These are phyloP conservation scores for Chenopodium formosanum DNA, from an alignment of 148 eudicot species.

Conservation along the genomic window DNA sequence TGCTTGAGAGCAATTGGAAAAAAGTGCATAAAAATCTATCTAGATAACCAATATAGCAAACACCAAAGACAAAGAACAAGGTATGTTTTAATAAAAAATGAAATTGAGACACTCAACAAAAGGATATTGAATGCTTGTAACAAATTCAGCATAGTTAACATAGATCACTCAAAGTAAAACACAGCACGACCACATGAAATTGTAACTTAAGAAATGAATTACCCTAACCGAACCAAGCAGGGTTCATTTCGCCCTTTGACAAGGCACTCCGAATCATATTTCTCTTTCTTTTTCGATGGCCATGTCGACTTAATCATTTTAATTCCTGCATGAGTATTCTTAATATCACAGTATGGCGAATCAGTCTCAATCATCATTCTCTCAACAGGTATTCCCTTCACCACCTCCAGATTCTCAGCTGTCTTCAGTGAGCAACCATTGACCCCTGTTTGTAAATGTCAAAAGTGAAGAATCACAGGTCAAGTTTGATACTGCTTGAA, in stretches of 20 bases:
- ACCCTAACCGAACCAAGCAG: slow-evolving; percentile 80
- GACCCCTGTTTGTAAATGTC: slow-evolving; percentile 47
- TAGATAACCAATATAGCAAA: neutral
- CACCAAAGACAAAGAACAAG: neutral
- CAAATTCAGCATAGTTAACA: neutral
- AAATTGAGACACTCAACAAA: neutral
- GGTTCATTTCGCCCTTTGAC: slow-evolving; percentile 98
- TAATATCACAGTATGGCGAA: slow-evolving; percentile 97
- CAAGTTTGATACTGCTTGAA: slow-evolving; percentile 1
- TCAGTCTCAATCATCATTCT: slow-evolving; percentile 98
- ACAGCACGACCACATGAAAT: neutral
- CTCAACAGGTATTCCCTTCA: slow-evolving; percentile 79
- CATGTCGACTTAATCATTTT: slow-evolving; percentile 69
- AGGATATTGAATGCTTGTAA: neutral
- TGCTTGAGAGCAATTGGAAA: neutral
- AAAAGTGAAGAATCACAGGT: neutral
- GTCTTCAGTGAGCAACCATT: slow-evolving; percentile 95
- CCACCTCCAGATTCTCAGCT: slow-evolving; percentile 82
- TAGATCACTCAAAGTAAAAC: neutral
- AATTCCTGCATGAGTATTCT: slow-evolving; percentile 96
- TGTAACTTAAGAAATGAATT: slow-evolving; percentile 4
- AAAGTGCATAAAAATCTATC: neutral
- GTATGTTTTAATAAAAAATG: neutral
- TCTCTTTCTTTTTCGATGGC: slow-evolving; percentile 98
- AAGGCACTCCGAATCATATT: slow-evolving; percentile 72